Evolutionary conservation across 2,329 filamentous ascomycete genomes (phyloP).

Genomic region (Fusarium papillatum): DNA sequence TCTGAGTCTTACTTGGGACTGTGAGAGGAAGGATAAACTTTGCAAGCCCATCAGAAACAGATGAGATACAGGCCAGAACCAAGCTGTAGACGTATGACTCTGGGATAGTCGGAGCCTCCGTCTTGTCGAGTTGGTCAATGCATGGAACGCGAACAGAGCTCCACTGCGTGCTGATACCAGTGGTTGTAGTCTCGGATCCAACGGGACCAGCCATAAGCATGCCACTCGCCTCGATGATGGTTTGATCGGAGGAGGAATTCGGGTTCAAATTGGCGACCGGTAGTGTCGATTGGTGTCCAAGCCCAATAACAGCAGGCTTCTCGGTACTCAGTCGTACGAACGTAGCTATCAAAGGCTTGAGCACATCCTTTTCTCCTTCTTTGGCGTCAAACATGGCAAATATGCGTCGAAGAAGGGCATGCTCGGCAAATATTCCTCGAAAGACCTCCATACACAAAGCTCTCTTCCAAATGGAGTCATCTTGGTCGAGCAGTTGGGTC

Average conservation of each 20-base stretch:
- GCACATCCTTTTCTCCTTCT: conserved; percentile 79
- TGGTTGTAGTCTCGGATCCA: conserved; percentile 74
- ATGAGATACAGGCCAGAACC: conserved; percentile 89
- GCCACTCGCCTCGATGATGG: conserved; percentile 89
- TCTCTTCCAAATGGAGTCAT: conserved; percentile 87
- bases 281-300: conserved; percentile 89
- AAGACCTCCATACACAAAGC: conserved; percentile 94
- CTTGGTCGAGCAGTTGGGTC: conserved; percentile 90
- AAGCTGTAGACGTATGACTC: conserved; percentile 96
- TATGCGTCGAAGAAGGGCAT: conserved; percentile 82
- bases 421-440: conserved; percentile 86
- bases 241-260: conserved; percentile 79
- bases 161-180: conserved; percentile 92
- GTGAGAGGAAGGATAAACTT: conserved; percentile 95
- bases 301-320: conserved; percentile 88
- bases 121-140: conserved; percentile 95
- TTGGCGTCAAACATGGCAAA: conserved; percentile 84
- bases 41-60: conserved; percentile 90
- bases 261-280: conserved; percentile 72
- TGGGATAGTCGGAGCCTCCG: conserved; percentile 84
- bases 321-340: conserved; percentile 96
- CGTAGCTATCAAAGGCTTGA: conserved; percentile 86
- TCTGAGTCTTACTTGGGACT: conserved; percentile 77
- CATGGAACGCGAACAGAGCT: conserved; percentile 89
- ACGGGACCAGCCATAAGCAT: conserved; percentile 86